Base-by-base conservation (phyloP, 2,329 filamentous ascomycete genomes). In the Coniochaeta pulveracea region DNA sequence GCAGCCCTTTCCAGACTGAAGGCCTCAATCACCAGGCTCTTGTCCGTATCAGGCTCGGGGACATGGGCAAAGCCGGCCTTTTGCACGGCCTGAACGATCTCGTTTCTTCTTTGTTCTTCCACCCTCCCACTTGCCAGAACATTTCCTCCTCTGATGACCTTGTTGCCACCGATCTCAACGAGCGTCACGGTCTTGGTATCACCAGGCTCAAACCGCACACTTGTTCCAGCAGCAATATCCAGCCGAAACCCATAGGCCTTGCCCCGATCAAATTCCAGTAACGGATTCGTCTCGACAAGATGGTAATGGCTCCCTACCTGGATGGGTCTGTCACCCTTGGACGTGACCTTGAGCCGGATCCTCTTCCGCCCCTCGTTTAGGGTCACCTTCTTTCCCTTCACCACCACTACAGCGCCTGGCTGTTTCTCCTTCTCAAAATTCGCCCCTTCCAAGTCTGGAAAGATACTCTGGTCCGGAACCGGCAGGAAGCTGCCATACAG, bases 251-350 rank as follows among this genome's bases (percentile, higher is more conserved):
- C 89, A 49, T 91, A 91, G 1, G 86, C 75, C 43, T 74, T 75
- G 32, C 74, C 62, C 17, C 89, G 83, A 57, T 96, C 89, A 54
- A 96, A 96, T 40, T 83, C 74, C 33, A 96, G 69, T 54, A 84
- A 75, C 1, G 86, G 84, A 56, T 96, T 96, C n/a, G 78, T 81
- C 62, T 96, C 89, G 49, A 93, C 76, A 54, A 96, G 93, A 58
- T 95, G 89, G 55, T 94, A 96, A 58, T 96, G 89, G 19, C 85
- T 93, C 19, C 89, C 89, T 38, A 88, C 81, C 66, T 95, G 88
- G 39, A 95, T 81, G 2, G 89, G 89, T 19, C 89, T 67, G 56
- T 96, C 89, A 6, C 89, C 89, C 47, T 72, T 83, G 56, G 84
- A 94, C 41, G 79, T 86, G 25, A 96, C 84, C 50, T 66, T 76